Evolutionary conservation across 345 rosid species (phyloP).

Genomic region (Psidium friedrichsthalianum): DNA sequence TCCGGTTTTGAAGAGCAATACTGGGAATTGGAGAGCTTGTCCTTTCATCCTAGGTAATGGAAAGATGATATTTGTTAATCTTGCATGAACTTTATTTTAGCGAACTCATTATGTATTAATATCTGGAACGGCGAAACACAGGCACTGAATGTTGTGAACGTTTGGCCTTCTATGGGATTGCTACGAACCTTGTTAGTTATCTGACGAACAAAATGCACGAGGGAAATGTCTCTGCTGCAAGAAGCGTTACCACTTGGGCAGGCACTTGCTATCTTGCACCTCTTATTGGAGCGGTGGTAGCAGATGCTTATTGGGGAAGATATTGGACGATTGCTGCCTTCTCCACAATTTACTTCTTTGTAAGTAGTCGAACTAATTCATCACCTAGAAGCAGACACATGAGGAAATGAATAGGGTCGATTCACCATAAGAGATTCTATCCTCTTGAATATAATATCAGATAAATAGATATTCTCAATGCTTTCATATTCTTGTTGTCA

Average conservation of each 20-base stretch:
- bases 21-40: constrained; percentile 96
- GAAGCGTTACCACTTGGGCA: constrained; percentile 78
- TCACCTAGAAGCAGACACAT: not conserved
- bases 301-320: constrained; percentile 98
- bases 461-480: not conserved
- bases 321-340: constrained; percentile 92
- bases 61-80: not conserved
- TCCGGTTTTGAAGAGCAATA: constrained; percentile 65
- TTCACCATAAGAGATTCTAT: not conserved
- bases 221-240: constrained; percentile 84
- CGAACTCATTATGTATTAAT: not conserved
- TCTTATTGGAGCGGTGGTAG: constrained; percentile 78
- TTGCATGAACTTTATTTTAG: not conserved
- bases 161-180: constrained; percentile 87
- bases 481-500: not conserved
- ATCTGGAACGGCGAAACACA: constrained; percentile 5
- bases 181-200: constrained; percentile 82
- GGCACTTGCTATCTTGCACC: constrained; percentile 95
- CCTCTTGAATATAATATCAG: not conserved
- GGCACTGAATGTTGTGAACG: constrained; percentile 96
- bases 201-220: constrained; percentile 70
- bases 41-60: constrained; percentile 75
- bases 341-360: constrained; percentile 74
- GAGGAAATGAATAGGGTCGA: not conserved
- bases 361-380: constrained; percentile 4